Evolutionary conservation across 306 rosid species (phyloP), one percentile per base, ranked within the genome.

Genomic region (Clitoria ternatea): DNA sequence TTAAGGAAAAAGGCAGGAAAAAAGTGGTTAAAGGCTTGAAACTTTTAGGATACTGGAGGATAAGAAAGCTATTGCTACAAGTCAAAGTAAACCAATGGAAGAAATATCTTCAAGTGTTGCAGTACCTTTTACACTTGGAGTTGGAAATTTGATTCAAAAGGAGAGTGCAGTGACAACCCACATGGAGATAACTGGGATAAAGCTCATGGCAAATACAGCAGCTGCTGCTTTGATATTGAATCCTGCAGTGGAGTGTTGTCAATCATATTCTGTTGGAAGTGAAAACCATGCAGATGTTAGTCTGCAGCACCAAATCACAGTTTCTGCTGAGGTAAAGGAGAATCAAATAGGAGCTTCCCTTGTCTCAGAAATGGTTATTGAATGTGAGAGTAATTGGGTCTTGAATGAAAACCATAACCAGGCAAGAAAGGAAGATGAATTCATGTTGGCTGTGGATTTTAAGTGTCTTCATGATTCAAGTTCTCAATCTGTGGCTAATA

Each of bases 121-220:
- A 30, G 88, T 87, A 29, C 91, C 94, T 61, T 87, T 73, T 77
- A 82, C 87, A 80, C 77, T 83, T 59, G 87, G 88, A 2, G 87
- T 83, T 54, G 87, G 88, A 3, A 88, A 66, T 61, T 77, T 85
- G 83, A 85, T 83, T 56, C 84, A 78, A 74, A 86, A 85, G 20
- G 97, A 88, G 17, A 61, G 92, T 54, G 69, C 84, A 15, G 90
- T 85, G 61, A 74, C 76, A 4, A 82, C 87, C 72, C 92, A 79
- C 22, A 72, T 77, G 79, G 92, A 86, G 70, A 85, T 86, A 71
- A 75, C 83, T 37, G 96, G 87, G 53, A 72, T 90, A 60, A 88
- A 84, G 69, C 81, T 84, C 54, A 76, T 86, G 80, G 84, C 88
- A n/a, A 90, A 85, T 67, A 70, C 88, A 2, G 81, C 88, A 6